Percentiles rank a stretch among this genome's conserved stretches.
Conservation (phyloP, 1,139 yeast species). For the Diutina catenulata region DNA sequence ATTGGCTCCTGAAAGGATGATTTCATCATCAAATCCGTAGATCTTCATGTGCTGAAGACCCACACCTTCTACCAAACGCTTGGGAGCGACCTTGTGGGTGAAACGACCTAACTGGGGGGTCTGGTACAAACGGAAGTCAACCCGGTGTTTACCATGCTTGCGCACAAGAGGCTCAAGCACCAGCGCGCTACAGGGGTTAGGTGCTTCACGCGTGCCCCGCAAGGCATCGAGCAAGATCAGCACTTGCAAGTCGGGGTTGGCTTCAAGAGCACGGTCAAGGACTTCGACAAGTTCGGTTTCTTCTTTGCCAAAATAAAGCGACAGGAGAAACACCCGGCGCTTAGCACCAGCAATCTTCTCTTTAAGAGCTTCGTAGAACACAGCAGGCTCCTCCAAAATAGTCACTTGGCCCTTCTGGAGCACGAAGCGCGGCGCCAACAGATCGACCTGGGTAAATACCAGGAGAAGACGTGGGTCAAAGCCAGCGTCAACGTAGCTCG, state of each 20-base stretch:
- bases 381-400: conserved; percentile 52
- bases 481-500: background rate
- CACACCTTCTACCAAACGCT: conserved; percentile 77
- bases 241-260: conserved; percentile 52
- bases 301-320: conserved; percentile 75
- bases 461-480: conserved; percentile 2
- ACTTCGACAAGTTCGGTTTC: conserved; percentile 66
- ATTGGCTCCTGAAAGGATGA: conserved; percentile 85
- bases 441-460: conserved; percentile 45
- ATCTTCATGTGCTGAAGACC: conserved; percentile 97
- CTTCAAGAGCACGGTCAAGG: conserved; percentile 42
- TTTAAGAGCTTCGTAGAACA: conserved; percentile 56
- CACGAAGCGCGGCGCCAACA: conserved; percentile 61
- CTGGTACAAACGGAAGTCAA: conserved; percentile 75
- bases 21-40: conserved; percentile 88
- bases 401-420: conserved; percentile 48
- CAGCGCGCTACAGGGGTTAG: conserved; percentile 63
- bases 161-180: conserved; percentile 57
- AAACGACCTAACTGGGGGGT: conserved; percentile 78
- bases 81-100: conserved; percentile 57
- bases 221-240: conserved; percentile 76
- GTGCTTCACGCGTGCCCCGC: conserved; percentile 90
- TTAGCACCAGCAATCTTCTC: conserved; percentile 42
- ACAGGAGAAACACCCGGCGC: conserved; percentile 62
- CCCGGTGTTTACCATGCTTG: conserved; percentile 53